These are phyloP conservation scores for Mucor piriformis DNA, from an alignment of 371 early-diverging fungal genomes.

Conservation along the genomic window DNA sequence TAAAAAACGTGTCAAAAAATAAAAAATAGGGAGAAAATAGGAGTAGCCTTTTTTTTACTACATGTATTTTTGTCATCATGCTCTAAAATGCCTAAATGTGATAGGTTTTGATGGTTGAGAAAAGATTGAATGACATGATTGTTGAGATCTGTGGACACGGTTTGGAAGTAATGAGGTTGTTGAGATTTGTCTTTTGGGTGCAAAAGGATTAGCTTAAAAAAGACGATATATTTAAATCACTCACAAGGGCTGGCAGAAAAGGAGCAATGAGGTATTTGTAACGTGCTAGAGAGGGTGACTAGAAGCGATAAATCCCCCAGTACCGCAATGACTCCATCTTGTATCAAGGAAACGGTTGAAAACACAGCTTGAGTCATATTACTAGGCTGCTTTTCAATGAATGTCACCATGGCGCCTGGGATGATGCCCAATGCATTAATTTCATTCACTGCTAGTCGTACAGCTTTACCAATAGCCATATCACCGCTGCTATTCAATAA, in stretches of 20 bases:
- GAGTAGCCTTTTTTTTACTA: too few species aligned
- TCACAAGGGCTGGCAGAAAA: conserved; percentile 58
- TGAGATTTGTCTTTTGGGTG: too few species aligned
- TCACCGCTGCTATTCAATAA: too few species aligned
- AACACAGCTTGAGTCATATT: conserved; percentile 58
- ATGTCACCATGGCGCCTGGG: conserved; percentile 57
- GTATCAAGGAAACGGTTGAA: conserved; percentile 57
- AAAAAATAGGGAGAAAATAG: conserved; percentile 35
- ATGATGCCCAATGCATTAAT: conserved; percentile 55
- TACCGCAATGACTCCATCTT: conserved; percentile 56
- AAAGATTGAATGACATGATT: too few species aligned
- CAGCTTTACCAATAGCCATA: too few species aligned
- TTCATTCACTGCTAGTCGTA: conserved; percentile 56
- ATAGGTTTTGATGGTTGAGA: too few species aligned
- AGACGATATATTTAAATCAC: neutral
- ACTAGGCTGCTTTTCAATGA: conserved; percentile 60
- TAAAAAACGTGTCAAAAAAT: conserved; percentile 53
- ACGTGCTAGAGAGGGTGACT: conserved; percentile 55
- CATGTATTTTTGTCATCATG: too few species aligned
- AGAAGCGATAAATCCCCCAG: conserved; percentile 64
- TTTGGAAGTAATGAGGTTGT: too few species aligned
- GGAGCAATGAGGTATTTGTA: conserved; percentile 63
- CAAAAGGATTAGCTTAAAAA: too few species aligned
- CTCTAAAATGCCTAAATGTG: too few species aligned
- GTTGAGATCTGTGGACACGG: too few species aligned